Evolutionary conservation across 2,329 filamentous ascomycete species (phyloP).

Genomic region (Aspergillus sp.): DNA sequence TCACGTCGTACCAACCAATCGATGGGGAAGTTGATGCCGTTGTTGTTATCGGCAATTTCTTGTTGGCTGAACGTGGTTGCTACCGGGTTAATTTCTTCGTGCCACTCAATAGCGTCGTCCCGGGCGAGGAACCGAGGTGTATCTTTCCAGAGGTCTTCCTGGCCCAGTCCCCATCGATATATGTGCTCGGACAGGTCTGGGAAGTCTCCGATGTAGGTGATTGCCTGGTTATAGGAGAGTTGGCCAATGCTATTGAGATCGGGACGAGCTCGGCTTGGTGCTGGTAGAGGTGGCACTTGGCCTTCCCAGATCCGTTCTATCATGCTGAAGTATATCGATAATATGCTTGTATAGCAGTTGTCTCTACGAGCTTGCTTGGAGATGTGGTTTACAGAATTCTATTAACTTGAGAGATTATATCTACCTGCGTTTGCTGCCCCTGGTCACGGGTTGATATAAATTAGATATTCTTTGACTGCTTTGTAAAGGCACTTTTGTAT

Average conservation of each 20-base stretch:
- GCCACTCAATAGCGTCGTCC: neutral
- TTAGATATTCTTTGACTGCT: too few relatives aligned
- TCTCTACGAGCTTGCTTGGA: neutral
- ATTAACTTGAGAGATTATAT: too few relatives aligned
- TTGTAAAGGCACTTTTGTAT: too few relatives aligned
- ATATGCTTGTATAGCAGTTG: neutral
- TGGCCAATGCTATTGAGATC: neutral
- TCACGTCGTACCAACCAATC: neutral
- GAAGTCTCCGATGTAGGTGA: neutral
- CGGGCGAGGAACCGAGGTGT: neutral
- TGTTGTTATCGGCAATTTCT: neutral
- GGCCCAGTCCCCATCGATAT: neutral
- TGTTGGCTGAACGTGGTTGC: neutral
- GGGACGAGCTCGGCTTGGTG: neutral
- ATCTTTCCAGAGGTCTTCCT: neutral
- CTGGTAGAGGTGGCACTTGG: neutral
- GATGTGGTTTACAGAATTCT: too few relatives aligned
- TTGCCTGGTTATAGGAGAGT: neutral
- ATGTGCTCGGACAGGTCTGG: neutral
- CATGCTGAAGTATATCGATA: neutral
- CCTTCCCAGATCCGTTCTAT: neutral
- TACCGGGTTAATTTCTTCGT: neutral
- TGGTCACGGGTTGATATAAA: too few relatives aligned
- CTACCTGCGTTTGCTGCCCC: too few relatives aligned
- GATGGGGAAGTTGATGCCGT: neutral